These are phyloP conservation scores for Fusarium decemcellulare DNA, from an alignment of 2,329 filamentous ascomycete species.

Conservation along the genomic window DNA sequence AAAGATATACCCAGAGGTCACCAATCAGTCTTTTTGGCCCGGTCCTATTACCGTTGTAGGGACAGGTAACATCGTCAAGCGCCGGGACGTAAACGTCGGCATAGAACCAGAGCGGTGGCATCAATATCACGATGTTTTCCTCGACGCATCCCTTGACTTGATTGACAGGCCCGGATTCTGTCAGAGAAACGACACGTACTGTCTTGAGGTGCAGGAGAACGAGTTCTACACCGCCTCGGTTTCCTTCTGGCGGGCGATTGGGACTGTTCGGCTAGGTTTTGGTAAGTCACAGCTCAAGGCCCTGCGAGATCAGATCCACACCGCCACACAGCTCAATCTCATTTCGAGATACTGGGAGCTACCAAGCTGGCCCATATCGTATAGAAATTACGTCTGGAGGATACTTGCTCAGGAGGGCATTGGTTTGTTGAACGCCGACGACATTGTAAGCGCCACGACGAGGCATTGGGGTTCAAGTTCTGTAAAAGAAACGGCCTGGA, in stretches of 20 bases:
- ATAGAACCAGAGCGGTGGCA: constrained; percentile 20
- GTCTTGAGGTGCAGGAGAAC: constrained; percentile 31
- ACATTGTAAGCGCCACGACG: constrained; percentile 60
- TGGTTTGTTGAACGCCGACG: constrained; percentile 74
- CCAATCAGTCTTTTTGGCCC: constrained; percentile 52
- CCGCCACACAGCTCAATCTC: constrained; percentile 66
- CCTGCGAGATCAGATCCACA: constrained; percentile 60
- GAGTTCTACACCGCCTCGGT: constrained; percentile 79
- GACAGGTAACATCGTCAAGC: constrained; percentile 65
- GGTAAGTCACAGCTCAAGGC: constrained; percentile 56
- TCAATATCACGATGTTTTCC: constrained; percentile 69
- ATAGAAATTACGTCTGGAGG: constrained; percentile 71
- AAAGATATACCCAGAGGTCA: constrained; percentile 51
- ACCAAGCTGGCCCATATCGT: constrained; percentile 70
- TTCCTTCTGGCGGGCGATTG: constrained; percentile 67
- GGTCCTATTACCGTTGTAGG: constrained; percentile 77
- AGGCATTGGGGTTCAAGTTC: constrained; percentile 36
- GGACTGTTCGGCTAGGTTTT: constrained; percentile 57
- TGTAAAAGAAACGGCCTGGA: constrained; percentile 37
- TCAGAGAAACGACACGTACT: constrained; percentile 15
- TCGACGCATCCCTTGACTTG: constrained; percentile 72
- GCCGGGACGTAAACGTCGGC: constrained; percentile 40
- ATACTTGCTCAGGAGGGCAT: constrained; percentile 67
- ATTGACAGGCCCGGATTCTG: constrained; percentile 39
- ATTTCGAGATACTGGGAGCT: constrained; percentile 72